Evolutionary conservation across 2,329 filamentous ascomycete genomes (phyloP).

Genomic region (Chaetomium sp.): DNA sequence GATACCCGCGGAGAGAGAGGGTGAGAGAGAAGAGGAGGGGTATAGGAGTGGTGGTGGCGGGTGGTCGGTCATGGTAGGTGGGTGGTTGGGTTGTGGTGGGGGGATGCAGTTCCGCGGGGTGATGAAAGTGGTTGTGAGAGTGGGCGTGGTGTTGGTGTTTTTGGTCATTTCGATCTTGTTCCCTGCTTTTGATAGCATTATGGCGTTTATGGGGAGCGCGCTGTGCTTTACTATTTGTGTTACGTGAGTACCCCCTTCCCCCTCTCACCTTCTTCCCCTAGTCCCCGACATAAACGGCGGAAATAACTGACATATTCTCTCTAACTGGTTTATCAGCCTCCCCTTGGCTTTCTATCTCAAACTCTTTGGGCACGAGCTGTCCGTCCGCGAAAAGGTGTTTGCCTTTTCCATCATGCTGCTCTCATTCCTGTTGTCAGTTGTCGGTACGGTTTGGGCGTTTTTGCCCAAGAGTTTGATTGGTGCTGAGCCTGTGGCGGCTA

Average conservation of each 20-base stretch:
- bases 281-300: background rate
- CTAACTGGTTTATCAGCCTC: constrained; percentile 36
- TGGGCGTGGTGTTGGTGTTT: constrained; percentile 64
- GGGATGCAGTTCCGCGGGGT: constrained; percentile 52
- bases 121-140: constrained; percentile 54
- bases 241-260: constrained; percentile 42
- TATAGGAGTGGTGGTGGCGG: no score
- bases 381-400: constrained; percentile 53
- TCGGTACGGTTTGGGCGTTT: constrained; percentile 85
- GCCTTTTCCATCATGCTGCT: constrained; percentile 64
- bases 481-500: constrained; percentile 26
- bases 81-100: constrained; percentile 32
- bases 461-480: constrained; percentile 70
- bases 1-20: no score
- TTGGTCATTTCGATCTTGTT: constrained; percentile 63
- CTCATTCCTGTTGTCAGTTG: constrained; percentile 61
- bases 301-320: background rate
- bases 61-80: no score
- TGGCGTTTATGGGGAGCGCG: constrained; percentile 83
- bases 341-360: constrained; percentile 86
- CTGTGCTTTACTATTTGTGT: constrained; percentile 93
- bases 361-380: constrained; percentile 72
- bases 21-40: no score
- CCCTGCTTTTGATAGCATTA: constrained; percentile 81
- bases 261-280: background rate